A percentile compares a stretch with the other conserved stretches of the same genome.
phyloP scores from a whole-genome alignment of 257 asterid genomes.

The Solanum acaule region DNA sequence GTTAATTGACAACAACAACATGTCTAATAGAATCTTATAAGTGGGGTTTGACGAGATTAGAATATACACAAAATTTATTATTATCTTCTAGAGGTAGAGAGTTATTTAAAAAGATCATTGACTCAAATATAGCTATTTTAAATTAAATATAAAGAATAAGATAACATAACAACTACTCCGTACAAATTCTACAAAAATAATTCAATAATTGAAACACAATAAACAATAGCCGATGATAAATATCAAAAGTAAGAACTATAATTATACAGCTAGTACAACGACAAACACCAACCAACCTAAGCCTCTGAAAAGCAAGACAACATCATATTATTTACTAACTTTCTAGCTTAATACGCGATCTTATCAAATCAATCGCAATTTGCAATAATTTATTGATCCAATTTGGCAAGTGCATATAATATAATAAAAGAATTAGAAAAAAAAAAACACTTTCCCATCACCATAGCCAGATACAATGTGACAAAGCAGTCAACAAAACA shows the following conservation, averaged over 20 bases:
- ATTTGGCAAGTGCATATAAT: background rate
- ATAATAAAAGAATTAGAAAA: background rate
- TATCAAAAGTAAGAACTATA: too few relatives aligned
- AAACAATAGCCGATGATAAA: too few relatives aligned
- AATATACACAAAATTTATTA: too few relatives aligned
- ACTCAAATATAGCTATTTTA: background rate
- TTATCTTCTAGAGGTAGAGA: too few relatives aligned
- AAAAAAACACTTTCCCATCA: background rate
- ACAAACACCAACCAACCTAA: too few relatives aligned
- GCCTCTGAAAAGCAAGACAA: accelerated
- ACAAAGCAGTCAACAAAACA: background rate
- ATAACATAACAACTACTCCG: too few relatives aligned
- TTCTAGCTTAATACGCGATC: background rate
- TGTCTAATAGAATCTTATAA: too few relatives aligned
- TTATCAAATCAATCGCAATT: background rate
- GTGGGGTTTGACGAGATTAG: background rate
- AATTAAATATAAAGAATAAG: background rate
- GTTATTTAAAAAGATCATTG: too few relatives aligned
- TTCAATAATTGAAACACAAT: background rate
- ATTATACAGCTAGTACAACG: accelerated
- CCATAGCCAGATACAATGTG: background rate
- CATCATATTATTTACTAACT: background rate
- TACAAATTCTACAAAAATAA: too few relatives aligned
- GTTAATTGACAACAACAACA: background rate
- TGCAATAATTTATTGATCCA: background rate